These are phyloP conservation scores for Penicillium dipodomyicola DNA, from an alignment of 495 filamentous ascomycete species.

Conservation along the genomic window DNA sequence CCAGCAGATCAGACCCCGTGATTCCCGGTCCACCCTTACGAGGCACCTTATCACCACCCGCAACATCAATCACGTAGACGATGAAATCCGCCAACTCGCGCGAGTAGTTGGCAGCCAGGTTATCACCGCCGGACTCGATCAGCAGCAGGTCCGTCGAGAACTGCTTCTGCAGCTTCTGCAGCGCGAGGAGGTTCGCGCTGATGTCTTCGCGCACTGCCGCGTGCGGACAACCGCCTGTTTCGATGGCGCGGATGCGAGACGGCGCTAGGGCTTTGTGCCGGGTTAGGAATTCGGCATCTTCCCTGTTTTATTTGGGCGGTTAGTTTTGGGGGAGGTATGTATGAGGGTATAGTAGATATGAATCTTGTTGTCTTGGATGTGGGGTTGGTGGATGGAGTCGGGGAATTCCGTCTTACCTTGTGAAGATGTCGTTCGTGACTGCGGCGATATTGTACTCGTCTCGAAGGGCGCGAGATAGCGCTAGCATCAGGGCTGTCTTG, in stretches of 20 bases:
- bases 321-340: constrained; percentile 1
- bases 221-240: constrained; percentile 96
- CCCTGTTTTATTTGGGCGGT: constrained; percentile 45
- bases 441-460: constrained; percentile 80
- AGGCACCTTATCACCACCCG: constrained; percentile 95
- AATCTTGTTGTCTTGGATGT: not conserved
- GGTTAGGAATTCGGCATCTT: constrained; percentile 96
- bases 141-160: constrained; percentile 76
- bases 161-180: constrained; percentile 77
- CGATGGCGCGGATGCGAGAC: constrained; percentile 85
- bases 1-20: constrained; percentile 85
- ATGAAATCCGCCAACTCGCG: constrained; percentile 95
- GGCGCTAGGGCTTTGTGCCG: constrained; percentile 79
- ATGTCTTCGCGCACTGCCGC: constrained; percentile 98
- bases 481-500: constrained; percentile 94
- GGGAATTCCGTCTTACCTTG: constrained; percentile 43
- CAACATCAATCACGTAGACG: constrained; percentile 97
- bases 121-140: constrained; percentile 94
- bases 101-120: constrained; percentile 93
- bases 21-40: constrained; percentile 96
- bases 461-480: constrained; percentile 77
- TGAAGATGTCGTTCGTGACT: constrained; percentile 99
- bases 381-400: not conserved
- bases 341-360: not conserved
- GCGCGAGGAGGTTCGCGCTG: constrained; percentile 82